Evolutionary conservation across 2,329 filamentous ascomycete genomes (phyloP).

Genomic region (Fusarium dimerum): DNA sequence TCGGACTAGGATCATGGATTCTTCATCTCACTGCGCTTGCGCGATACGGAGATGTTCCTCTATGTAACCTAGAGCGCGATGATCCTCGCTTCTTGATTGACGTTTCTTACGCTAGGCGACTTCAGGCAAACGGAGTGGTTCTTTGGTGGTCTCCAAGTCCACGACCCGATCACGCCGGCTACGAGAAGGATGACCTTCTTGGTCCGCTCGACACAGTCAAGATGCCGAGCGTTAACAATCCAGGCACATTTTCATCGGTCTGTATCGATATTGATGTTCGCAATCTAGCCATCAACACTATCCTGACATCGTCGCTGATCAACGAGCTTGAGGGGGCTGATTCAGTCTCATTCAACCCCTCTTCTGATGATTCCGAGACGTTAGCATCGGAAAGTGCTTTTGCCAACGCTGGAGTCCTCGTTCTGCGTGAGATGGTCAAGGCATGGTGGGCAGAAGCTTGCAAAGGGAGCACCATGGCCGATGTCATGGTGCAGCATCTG

Average conservation of each 20-base stretch:
- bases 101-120: constrained; percentile 84
- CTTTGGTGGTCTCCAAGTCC: constrained; percentile 94
- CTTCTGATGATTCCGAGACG: constrained; percentile 45
- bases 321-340: constrained; percentile 94
- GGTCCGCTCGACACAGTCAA: constrained; percentile 82
- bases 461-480: constrained; percentile 88
- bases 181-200: constrained; percentile 88
- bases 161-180: constrained; percentile 90
- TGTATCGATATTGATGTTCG: constrained; percentile 94
- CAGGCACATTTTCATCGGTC: constrained; percentile 91
- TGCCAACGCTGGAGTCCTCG: constrained; percentile 84
- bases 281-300: constrained; percentile 96
- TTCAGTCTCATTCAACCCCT: constrained; percentile 75
- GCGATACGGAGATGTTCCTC: constrained; percentile 87
- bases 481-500: constrained; percentile 95
- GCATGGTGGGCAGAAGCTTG: constrained; percentile 97
- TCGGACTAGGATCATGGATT: constrained; percentile 92
- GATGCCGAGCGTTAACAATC: constrained; percentile 92
- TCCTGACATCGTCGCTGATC: constrained; percentile 92
- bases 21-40: constrained; percentile 84
- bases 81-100: constrained; percentile 96
- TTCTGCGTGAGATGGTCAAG: constrained; percentile 97
- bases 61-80: constrained; percentile 93
- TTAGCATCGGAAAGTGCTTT: constrained; percentile 89
- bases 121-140: constrained; percentile 90